Evolutionary conservation across 345 rosid species (phyloP).

Genomic region (Brassica juncea): DNA sequence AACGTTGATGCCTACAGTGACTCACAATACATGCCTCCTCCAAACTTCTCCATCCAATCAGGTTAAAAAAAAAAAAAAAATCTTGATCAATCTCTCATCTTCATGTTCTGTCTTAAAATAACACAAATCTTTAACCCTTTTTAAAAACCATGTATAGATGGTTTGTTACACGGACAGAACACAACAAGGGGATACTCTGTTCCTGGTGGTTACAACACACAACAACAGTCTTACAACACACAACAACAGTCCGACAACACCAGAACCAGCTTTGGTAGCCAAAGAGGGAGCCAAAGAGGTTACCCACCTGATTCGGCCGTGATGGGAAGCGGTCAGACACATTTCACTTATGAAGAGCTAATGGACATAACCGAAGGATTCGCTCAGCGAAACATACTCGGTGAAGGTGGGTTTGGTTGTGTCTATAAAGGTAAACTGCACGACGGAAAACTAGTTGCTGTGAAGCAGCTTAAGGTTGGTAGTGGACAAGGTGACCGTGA

Average conservation of each 20-base stretch:
- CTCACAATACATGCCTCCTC: conserved; percentile 53
- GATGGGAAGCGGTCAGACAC: conserved; percentile 51
- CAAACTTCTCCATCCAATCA: conserved; percentile 47
- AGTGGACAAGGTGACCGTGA: conserved; percentile 99
- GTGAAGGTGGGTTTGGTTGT: conserved; percentile 97
- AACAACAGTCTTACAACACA: conserved; percentile 33
- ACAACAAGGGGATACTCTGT: conserved; percentile 44
- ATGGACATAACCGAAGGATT: conserved; percentile 86
- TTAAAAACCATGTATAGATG: conserved; percentile 45
- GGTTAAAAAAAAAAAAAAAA: conserved; percentile 42
- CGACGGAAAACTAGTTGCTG: conserved; percentile 70
- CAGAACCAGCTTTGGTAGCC: conserved; percentile 56
- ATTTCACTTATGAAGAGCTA: conserved; percentile 72
- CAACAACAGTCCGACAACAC: conserved; percentile 38
- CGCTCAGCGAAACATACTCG: conserved; percentile 64
- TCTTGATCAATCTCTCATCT: background rate
- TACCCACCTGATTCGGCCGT: conserved; percentile 50
- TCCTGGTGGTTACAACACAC: conserved; percentile 45
- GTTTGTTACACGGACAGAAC: conserved; percentile 51
- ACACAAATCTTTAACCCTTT: background rate
- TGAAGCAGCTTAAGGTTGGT: conserved; percentile 91
- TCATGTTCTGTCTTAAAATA: background rate
- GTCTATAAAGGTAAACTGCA: conserved; percentile 66
- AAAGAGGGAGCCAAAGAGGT: conserved; percentile 29
- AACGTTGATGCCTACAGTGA: conserved; percentile 32